Base-by-base conservation (phyloP, 2,329 filamentous ascomycete genomes). In the Aspergillus neotritici region DNA sequence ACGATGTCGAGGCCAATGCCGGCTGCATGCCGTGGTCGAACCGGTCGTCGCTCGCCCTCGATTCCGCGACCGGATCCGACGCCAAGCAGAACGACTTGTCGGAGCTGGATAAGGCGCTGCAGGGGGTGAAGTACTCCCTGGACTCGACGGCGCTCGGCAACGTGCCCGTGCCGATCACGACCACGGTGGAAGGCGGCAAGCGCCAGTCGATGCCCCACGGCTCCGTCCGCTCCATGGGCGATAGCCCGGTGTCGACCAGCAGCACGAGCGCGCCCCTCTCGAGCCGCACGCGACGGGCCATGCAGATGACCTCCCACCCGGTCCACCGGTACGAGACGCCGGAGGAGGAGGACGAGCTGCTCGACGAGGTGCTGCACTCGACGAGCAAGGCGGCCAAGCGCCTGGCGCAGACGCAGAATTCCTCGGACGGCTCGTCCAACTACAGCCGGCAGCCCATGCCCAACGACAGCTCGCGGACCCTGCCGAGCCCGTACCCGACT, bases 321-420 rank as follows among this genome's bases (percentile, higher is more conserved):
- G 81, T 86, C 37, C 84, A 86, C 56, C 84, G 87, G 49, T 96
- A 97, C 62, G 93, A 98, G 61, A 90, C 90, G 0, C 88, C 93
- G 1, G 90, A 94, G 57, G 93, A 98, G 66, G 91, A 97, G 61
- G 93, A 98, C 47, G 93, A 98, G 68, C 77, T 98, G 8, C 76
- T 97, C 8, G 90, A 96, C 54, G 93, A 98, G 67, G 89, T 83
- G 14, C 74, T 96, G 33, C 78, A 82, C 37, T 87, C 86, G 5
- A 86, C 89, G 0, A 83, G 84, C 56, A 80, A 79, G 48, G 87
- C 83, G 6, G 85, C 86, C 59, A 84, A 80, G 61, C 82, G 81
- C 8, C 73, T 94, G 47, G 87, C 82, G 44, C 66, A 61, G 49
- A 58, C 57, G 41, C 68, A 58, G 39, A 56, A 56, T 13, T 43